Evolutionary conservation across 495 filamentous ascomycete genomes (phyloP), one percentile per base, ranked within the genome.

Genomic region (Tuber microsphaerosporum): DNA sequence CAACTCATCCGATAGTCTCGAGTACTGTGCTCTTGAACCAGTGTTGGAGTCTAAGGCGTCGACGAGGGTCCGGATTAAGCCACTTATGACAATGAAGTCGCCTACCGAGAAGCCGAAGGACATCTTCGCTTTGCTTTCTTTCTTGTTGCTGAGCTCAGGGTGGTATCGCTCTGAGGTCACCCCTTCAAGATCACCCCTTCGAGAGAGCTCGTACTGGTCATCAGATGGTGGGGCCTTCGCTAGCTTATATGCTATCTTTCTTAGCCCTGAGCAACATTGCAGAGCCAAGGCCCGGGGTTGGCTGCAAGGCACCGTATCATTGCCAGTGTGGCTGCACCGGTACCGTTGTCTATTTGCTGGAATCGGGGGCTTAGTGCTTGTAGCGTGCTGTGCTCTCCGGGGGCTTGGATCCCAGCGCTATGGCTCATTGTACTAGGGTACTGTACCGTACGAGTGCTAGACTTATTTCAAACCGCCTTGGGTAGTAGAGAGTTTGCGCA

Each of bases 31-130:
- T 7, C 61, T 45, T 6, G 39, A 61, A 16, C 61, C 39, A 10
- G 39, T 31, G 22, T 69, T 44, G 39, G 65, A 41, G 22, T 31
- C 68, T 8, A 74, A 37, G 14, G 31, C 48, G 19, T 74, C 68
- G n/a, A 37, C 42, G 41, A 74, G 42, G 39, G 44, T 31, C n/a
- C 26, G 31, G 69, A 74, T 22, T 37, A 74, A 16, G 16, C 37
- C 34, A 8, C n/a, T 34, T n/a, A 37, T 70, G 39, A 61, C 73
- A 8, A 70, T 70, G 22, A 74, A 70, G n/a, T 74, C 56, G 61
- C 73, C 39, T 22, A 70, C 16, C 26, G 17, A 31, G 45, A 74
- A 41, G 41, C 39, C 37, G 69, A 74, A 74, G 71, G 70, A 72
- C 42, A 41, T 72, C 12, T 31, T 31, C 9, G 10, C 41, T 17